Evolutionary conservation across 805 yeast species (phyloP).

Genomic region (Starmerella kuoi): DNA sequence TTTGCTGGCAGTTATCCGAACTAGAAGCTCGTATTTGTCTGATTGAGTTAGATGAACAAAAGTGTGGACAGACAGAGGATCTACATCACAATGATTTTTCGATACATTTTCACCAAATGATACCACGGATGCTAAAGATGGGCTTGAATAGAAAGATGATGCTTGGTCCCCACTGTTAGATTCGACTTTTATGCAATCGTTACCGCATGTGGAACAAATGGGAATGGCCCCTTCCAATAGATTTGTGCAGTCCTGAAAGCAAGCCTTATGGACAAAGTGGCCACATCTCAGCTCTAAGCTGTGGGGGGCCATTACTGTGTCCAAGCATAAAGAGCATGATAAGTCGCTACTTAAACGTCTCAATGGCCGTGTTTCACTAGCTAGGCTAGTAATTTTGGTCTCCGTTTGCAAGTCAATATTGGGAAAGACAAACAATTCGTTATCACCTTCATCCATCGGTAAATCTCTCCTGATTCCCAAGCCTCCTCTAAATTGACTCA

Average conservation of each 20-base stretch:
- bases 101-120: background rate
- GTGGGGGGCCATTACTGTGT: too few species aligned
- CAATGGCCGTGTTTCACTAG: too few species aligned
- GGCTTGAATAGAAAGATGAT: background rate
- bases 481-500: background rate
- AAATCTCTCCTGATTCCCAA: too few species aligned
- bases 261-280: conserved; percentile 9
- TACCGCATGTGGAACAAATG: conserved; percentile 7
- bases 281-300: conserved; percentile 8
- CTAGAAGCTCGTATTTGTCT: conserved; percentile 1
- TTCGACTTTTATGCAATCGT: conserved; percentile 5
- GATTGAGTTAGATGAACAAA: background rate
- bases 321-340: too few species aligned
- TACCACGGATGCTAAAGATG: background rate
- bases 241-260: background rate
- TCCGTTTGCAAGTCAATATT: too few species aligned
- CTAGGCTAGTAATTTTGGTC: too few species aligned
- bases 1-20: background rate
- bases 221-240: conserved; percentile 1
- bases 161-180: too few species aligned
- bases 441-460: too few species aligned
- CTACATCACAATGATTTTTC: background rate
- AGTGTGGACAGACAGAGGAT: background rate
- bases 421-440: too few species aligned
- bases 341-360: too few species aligned